Percentiles rank a stretch among this genome's conserved stretches.
Evolutionary conservation across 306 rosid species (phyloP).

Genomic region (Medicago ruthenica): DNA sequence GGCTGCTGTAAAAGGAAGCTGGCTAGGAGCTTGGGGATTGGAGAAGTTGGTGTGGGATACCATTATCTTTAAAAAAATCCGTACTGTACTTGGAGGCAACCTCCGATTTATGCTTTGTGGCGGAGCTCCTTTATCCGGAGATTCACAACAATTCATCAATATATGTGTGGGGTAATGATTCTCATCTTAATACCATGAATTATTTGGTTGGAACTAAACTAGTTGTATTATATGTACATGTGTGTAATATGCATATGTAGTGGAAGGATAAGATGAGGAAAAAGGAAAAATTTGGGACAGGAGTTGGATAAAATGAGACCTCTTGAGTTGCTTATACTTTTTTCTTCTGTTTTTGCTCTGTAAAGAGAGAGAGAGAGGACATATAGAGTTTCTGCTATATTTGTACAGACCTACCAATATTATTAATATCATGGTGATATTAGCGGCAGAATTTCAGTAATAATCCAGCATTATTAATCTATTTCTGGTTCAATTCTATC

Average conservation of each 20-base stretch:
- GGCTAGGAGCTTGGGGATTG: slow-evolving; percentile 97
- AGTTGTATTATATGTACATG: not conserved
- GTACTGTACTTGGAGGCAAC: slow-evolving; percentile 72
- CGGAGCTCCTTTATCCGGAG: slow-evolving; percentile 92
- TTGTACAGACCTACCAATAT: not conserved
- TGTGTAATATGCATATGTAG: not conserved
- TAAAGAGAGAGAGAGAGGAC: not conserved
- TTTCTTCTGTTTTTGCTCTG: not conserved
- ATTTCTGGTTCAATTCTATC: not conserved
- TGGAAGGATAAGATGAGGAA: not conserved
- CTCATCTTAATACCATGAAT: slow-evolving; percentile 9
- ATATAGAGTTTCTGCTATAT: not conserved
- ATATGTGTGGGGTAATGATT: slow-evolving; percentile 86
- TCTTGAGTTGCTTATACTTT: not conserved
- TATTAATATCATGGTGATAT: not conserved
- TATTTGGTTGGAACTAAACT: slow-evolving; percentile 28
- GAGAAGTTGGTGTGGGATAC: slow-evolving; percentile 78
- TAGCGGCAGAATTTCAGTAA: not conserved
- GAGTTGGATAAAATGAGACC: not conserved
- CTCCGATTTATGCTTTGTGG: slow-evolving; percentile 83
- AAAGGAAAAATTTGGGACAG: not conserved
- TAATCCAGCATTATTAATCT: not conserved
- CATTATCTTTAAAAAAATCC: slow-evolving; percentile 65
- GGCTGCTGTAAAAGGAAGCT: slow-evolving; percentile 86
- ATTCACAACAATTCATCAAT: slow-evolving; percentile 83